Base-by-base conservation (phyloP, 2,329 filamentous ascomycete species). In the Stromatinia cepivora region DNA sequence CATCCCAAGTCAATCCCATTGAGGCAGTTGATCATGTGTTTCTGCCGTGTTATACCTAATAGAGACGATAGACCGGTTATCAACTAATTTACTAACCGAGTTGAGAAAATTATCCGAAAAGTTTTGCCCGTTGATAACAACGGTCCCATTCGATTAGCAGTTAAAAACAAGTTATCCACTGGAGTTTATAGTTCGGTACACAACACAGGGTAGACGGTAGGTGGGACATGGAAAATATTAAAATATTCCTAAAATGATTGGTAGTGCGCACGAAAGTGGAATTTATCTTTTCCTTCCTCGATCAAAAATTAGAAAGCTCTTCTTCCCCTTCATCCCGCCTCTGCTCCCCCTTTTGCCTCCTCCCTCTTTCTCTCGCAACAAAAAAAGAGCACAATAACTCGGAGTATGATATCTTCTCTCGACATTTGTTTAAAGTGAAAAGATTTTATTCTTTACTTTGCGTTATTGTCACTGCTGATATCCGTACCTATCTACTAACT, bases 251-350 rank as follows among this genome's bases (percentile, higher is more conserved):
- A 28, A n/a, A 15, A 46, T 61, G 42, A 61, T 61, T 61, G 57
- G 57, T 59, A 45, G 57, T 46, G 17, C 28, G 28, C 34, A 63
- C 34, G 45, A 25, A 63, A 63, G 31, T 50, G 28, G 59, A 45
- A 34, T 50, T 36, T 45, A n/a, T 63, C 45, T 50, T 63, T 46
- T 50, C 28, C 34, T 50, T 11, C 20, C 59, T 36, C 59, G 6
- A 50, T 48, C 59, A 62, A 36, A 62, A 50, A 10, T 34, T 50
- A 20, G 22, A 34, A 62, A 25, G 28, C 59, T 50, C 42, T 62
- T 50, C 59, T 48, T 62, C 31, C 7, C 25, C 36, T 22, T 46
- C 15, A 17, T 63, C 45, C 20, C 25, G 39, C 39, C 39, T 17
- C 45, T 20, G 25, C 45, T 63, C 13, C 59, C 42, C 39, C 42